Evolutionary conservation across 306 rosid species (phyloP).

Genomic region (Begonia fuchsioides): DNA sequence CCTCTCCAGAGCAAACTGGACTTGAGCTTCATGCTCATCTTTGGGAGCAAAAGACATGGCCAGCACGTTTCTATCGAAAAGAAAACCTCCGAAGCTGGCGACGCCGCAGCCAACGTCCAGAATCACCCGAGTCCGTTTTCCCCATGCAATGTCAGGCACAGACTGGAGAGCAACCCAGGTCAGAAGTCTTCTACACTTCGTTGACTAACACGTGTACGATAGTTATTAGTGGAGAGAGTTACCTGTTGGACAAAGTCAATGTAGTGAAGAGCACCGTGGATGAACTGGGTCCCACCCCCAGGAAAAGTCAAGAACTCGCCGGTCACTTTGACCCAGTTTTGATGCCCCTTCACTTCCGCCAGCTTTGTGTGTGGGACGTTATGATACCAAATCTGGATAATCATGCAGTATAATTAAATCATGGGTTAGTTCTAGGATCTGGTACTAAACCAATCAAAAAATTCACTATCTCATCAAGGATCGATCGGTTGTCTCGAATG

Average conservation of each 20-base stretch:
- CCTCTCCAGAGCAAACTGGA: constrained; percentile 79
- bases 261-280: constrained; percentile 72
- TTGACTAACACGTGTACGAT: background rate
- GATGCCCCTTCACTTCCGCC: constrained; percentile 68
- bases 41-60: constrained; percentile 87
- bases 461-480: no score
- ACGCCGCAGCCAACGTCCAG: constrained; percentile 89
- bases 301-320: constrained; percentile 77
- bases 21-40: constrained; percentile 87
- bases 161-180: constrained; percentile 25
- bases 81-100: constrained; percentile 80
- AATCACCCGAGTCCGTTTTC: constrained; percentile 71
- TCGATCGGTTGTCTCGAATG: no score
- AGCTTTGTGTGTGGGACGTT: constrained; percentile 73
- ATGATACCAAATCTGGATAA: constrained; percentile 62
- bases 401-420: no score
- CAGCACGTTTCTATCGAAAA: constrained; percentile 67
- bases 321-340: constrained; percentile 78
- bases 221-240: constrained; percentile 6
- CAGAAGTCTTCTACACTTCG: no score
- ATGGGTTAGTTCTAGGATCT: no score
- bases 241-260: constrained; percentile 73
- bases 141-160: constrained; percentile 64
- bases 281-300: constrained; percentile 92
- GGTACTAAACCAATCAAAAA: no score